Percentiles rank a stretch among this genome's conserved stretches.
Evolutionary conservation across 805 yeast species (phyloP).

Genomic region (Metschnikowia peoriensis): DNA sequence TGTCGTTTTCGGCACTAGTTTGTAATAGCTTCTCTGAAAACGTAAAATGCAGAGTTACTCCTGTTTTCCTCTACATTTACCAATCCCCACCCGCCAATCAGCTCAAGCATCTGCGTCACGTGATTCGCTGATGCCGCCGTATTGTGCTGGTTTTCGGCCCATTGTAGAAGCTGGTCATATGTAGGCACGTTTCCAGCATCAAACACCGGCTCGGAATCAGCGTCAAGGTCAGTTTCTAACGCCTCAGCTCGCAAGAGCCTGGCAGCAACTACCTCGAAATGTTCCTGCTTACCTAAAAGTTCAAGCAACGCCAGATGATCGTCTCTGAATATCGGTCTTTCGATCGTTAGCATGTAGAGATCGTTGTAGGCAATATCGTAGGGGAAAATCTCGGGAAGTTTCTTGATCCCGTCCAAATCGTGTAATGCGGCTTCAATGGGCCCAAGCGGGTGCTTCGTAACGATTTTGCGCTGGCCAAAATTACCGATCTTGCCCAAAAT

Average conservation of each 20-base stretch:
- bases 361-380: slow-evolving; percentile 30
- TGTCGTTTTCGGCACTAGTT: too few relatives aligned
- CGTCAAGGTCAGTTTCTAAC: slow-evolving; percentile 1
- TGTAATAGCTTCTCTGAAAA: slow-evolving; percentile 2
- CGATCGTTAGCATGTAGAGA: slow-evolving; percentile 31
- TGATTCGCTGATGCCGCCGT: not conserved
- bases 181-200: slow-evolving; percentile 1
- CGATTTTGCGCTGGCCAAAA: not conserved
- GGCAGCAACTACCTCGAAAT: slow-evolving; percentile 29
- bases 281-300: slow-evolving; percentile 19
- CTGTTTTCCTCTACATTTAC: slow-evolving; percentile 17
- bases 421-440: slow-evolving; percentile 1
- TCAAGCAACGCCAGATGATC: slow-evolving; percentile 26
- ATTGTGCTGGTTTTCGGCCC: slow-evolving; percentile 7
- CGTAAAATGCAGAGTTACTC: slow-evolving; percentile 12
- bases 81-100: slow-evolving; percentile 18
- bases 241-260: slow-evolving; percentile 8
- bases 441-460: not conserved
- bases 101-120: slow-evolving; percentile 10
- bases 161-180: slow-evolving; percentile 18
- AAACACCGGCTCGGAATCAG: not conserved
- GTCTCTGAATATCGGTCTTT: slow-evolving; percentile 22
- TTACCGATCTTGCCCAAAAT: not conserved
- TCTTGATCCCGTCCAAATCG: slow-evolving; percentile 2
- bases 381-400: slow-evolving; percentile 23